Conservation (phyloP, 1,139 yeast species). For the Pichia sp. region DNA sequence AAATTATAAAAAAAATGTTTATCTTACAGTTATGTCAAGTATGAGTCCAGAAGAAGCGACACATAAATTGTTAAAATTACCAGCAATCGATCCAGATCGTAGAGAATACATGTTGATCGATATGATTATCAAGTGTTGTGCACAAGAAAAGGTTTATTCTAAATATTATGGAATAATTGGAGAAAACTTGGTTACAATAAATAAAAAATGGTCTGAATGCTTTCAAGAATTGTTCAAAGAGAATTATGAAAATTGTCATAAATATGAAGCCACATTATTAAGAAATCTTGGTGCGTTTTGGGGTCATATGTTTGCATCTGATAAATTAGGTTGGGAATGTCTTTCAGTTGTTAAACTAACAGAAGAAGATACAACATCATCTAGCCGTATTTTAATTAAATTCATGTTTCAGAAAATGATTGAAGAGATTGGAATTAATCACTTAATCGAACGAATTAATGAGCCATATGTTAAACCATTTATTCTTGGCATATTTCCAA, state of each 20-base stretch:
- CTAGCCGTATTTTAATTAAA: conserved; percentile 76
- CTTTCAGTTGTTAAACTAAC: conserved; percentile 50
- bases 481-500: conserved; percentile 47
- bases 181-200: conserved; percentile 53
- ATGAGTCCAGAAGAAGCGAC: conserved; percentile 91
- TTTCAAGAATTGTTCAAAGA: conserved; percentile 50
- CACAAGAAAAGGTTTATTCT: conserved; percentile 83
- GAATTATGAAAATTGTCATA: conserved; percentile 54
- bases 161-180: conserved; percentile 79
- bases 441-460: conserved; percentile 42
- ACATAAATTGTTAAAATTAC: conserved; percentile 63
- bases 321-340: conserved; percentile 59
- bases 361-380: conserved; percentile 68
- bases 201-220: conserved; percentile 48
- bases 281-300: conserved; percentile 80
- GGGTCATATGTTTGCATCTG: conserved; percentile 77
- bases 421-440: conserved; percentile 63
- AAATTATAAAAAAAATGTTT: conserved; percentile 66
- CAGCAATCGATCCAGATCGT: conserved; percentile 32
- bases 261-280: conserved; percentile 64
- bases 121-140: conserved; percentile 75
- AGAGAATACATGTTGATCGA: conserved; percentile 49
- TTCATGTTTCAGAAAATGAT: conserved; percentile 75
- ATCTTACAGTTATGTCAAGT: conserved; percentile 83
- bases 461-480: conserved; percentile 45